Evolutionary conservation across 129 eudicot species (phyloP).

Genomic region (Tagetes erecta): DNA sequence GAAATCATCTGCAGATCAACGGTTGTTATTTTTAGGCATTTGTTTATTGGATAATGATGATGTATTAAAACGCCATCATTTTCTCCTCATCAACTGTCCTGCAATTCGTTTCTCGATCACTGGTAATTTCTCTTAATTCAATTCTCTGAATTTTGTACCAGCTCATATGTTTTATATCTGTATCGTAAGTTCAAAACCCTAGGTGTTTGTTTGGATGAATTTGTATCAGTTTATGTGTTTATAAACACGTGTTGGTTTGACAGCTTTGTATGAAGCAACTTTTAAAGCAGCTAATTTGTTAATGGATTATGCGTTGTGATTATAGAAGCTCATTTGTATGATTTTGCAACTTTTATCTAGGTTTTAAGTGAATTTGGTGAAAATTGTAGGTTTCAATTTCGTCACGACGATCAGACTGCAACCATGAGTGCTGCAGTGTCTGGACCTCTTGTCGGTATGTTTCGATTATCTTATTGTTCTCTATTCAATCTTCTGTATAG

Average conservation of each 20-base stretch:
- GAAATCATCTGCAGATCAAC: neutral
- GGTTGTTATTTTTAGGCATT: conserved; percentile 10
- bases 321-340: neutral
- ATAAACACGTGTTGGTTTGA: no score
- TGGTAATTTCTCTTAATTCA: conserved; percentile 27
- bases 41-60: conserved; percentile 13
- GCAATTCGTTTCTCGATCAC: conserved; percentile 17
- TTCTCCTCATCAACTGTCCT: conserved; percentile 28
- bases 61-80: conserved; percentile 26
- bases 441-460: conserved; percentile 57
- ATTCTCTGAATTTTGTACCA: conserved; percentile 1
- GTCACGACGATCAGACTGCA: conserved; percentile 35
- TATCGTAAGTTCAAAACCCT: conserved; percentile 16
- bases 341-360: neutral
- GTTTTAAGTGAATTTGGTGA: conserved; percentile 19
- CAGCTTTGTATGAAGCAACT: no score
- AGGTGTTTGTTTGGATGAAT: conserved; percentile 8
- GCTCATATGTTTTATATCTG: neutral
- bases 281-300: neutral
- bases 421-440: conserved; percentile 59
- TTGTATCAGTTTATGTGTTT: neutral
- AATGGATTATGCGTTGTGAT: neutral
- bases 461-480: neutral
- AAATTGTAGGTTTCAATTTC: conserved; percentile 44
- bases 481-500: neutral